phyloP scores from a whole-genome alignment of 2,329 filamentous ascomycete genomes.

The Zelopaecilomyces penicillatus region DNA sequence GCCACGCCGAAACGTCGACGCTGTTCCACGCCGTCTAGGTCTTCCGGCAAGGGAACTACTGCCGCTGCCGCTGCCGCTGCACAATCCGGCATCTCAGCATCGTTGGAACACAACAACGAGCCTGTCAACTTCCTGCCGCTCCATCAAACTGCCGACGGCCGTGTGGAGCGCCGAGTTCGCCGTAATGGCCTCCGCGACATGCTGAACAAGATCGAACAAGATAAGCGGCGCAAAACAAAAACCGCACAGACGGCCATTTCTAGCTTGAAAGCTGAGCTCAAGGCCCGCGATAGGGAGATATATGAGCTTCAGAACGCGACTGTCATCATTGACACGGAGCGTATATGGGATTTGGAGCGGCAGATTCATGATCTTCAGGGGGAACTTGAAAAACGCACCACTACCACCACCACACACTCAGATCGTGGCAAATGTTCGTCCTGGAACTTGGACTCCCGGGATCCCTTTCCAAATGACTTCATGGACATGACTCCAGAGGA shows the following conservation, averaged over 20 bases:
- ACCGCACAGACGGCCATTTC: constrained; percentile 39
- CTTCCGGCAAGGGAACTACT: constrained; percentile 11
- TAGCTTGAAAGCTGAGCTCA: constrained; percentile 39
- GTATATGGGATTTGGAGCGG: constrained; percentile 33
- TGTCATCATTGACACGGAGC: constrained; percentile 37
- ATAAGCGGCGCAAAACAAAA: constrained; percentile 33
- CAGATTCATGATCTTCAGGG: constrained; percentile 29
- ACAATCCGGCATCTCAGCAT: not conserved
- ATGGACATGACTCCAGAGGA: constrained; percentile 31
- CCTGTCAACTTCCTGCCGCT: constrained; percentile 24
- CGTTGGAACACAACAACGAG: constrained; percentile 18
- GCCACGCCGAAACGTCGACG: constrained; percentile 31
- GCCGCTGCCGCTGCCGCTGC: not conserved
- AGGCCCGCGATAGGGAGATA: constrained; percentile 44
- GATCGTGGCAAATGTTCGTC: no score
- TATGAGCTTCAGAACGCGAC: constrained; percentile 44
- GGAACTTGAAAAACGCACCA: constrained; percentile 25
- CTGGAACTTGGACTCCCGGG: constrained; percentile 15
- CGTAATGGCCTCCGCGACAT: constrained; percentile 51
- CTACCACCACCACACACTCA: constrained; percentile 28
- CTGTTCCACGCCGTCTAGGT: constrained; percentile 33
- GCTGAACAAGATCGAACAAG: constrained; percentile 43
- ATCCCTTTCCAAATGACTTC: constrained; percentile 37
- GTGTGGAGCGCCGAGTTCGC: constrained; percentile 48
- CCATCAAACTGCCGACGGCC: constrained; percentile 47